These are phyloP conservation scores for Laburnicola sp. DNA, from an alignment of 2,329 filamentous ascomycete species.

Conservation along the genomic window DNA sequence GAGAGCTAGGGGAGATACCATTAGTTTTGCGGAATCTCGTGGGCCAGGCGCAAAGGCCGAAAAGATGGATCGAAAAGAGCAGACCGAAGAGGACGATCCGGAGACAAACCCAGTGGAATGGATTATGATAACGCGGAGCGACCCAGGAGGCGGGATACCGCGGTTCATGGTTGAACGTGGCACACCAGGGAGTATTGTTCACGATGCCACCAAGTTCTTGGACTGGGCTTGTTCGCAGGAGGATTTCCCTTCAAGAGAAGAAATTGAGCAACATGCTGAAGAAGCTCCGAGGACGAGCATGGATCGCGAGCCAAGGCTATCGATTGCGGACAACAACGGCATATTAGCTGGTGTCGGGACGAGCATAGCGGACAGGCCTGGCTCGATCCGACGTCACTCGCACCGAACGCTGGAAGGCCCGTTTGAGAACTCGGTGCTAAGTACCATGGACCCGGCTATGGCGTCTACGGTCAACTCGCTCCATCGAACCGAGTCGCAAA, in stretches of 20 bases:
- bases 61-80: conserved; percentile 31
- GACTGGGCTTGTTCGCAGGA: conserved; percentile 69
- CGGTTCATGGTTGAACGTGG: conserved; percentile 90
- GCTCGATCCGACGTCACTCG: conserved; percentile 26
- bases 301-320: conserved; percentile 25
- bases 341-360: conserved; percentile 43
- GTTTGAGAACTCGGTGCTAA: conserved; percentile 8
- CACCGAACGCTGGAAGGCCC: conserved; percentile 17
- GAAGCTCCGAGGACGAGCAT: conserved; percentile 19
- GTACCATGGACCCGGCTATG: conserved; percentile 15
- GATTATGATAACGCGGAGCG: conserved; percentile 89
- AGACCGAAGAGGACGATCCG: conserved; percentile 44
- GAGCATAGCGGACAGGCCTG: conserved; percentile 41
- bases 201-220: conserved; percentile 78
- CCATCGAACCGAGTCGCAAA: conserved; percentile 32
- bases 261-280: conserved; percentile 28
- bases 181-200: conserved; percentile 77
- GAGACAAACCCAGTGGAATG: conserved; percentile 75
- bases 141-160: conserved; percentile 85
- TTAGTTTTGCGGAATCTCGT: conserved; percentile 47
- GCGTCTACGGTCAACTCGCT: conserved; percentile 30
- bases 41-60: conserved; percentile 45
- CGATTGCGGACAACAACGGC: conserved; percentile 38
- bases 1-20: conserved; percentile 45
- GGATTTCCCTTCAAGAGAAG: conserved; percentile 44